These are phyloP conservation scores for Monilinia polystroma DNA, from an alignment of 2,329 filamentous ascomycete genomes.

Conservation along the genomic window DNA sequence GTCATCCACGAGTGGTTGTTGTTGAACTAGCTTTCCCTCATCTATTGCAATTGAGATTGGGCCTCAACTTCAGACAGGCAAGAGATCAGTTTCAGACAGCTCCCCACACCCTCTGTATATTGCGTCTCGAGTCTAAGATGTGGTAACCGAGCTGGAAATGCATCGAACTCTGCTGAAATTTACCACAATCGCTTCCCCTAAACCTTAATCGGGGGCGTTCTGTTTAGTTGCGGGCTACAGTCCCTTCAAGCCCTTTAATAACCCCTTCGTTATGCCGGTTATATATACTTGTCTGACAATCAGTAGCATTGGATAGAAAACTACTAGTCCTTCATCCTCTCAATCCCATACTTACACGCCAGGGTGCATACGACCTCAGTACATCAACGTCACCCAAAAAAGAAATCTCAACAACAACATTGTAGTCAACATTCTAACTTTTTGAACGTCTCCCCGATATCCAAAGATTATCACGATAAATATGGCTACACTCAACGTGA, in stretches of 20 bases:
- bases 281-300: constrained; percentile 3
- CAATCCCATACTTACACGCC: background rate
- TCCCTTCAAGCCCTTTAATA: background rate
- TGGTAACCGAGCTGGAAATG: constrained; percentile 16
- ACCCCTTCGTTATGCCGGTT: background rate
- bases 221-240: background rate
- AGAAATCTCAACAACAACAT: background rate
- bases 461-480: background rate
- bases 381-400: background rate
- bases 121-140: background rate
- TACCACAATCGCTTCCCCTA: background rate
- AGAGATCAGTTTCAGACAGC: background rate
- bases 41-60: background rate
- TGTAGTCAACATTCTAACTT: no score
- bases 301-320: background rate
- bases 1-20: background rate
- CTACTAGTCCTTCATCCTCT: background rate
- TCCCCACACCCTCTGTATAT: background rate
- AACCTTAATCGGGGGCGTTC: background rate
- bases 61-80: background rate
- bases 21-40: background rate
- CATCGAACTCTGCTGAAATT: background rate
- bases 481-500: constrained; percentile 37
- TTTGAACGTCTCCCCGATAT: background rate
- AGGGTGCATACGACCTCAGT: background rate